Evolutionary conservation across 768 basidiomycete species (phyloP), one percentile per base, ranked within the genome.

Genomic region (Tulasnella calospora): DNA sequence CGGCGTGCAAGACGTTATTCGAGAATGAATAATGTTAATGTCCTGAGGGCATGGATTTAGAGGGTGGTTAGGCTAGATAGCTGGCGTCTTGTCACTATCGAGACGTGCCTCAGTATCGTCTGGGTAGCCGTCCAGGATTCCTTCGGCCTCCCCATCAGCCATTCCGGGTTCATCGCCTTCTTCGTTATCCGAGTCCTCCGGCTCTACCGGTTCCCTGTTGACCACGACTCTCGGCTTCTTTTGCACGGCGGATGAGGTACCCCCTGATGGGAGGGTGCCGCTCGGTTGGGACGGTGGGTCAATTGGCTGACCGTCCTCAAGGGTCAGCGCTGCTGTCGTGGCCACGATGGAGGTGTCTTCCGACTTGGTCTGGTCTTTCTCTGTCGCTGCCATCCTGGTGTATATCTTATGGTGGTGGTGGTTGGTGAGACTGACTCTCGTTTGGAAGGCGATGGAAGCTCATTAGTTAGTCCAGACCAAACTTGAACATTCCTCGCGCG

Each of bases 11-110:
- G 92, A 90, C 74, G 88, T 88, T 72, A 98, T 88, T 38, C 93
- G 90, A 3, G 91, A 87, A 83, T 97, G 94, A 9, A 94, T 87
- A 44, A 98, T 89, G 80, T 96, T 94, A 46, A 98, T 87, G 81
- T 97, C 95, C 96, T 97, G 76, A 79, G 73, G 21, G 76, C 78
- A 21, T 41, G 38, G 47, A 2, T 21, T 38, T 12, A 79, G 69
- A 17, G 76, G 35, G 17, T 51, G 35, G 46, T 70, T 55, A 30
- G 78, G 80, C 8, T 80, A 21, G 79, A 71, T 78, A 44, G 30
- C 33, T 27, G 36, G 47, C 35, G 21, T 36, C 47, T 55, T 67
- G 35, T 79, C n/a, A 73, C 36, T 61, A 23, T 67, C 33, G 27
- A 30, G 17, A 67, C 89, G 80, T 81, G 94, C 95, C 84, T 94